Percentiles rank a stretch among this genome's conserved stretches.
phyloP scores from a whole-genome alignment of 768 basidiomycete species.

The Phlebiopsis gigantea region DNA sequence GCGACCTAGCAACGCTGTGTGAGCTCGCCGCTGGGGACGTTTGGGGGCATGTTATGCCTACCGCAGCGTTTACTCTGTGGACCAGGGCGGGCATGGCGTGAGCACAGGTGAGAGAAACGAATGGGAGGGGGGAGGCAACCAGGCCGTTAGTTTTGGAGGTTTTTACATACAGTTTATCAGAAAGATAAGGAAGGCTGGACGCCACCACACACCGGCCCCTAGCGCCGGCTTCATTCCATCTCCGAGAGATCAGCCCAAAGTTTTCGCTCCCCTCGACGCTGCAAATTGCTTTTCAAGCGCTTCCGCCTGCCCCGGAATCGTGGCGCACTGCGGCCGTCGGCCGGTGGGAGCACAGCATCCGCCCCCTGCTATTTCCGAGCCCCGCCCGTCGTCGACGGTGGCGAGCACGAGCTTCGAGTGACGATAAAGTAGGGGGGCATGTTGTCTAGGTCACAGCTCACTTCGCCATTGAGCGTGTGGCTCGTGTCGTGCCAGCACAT shows the following conservation, averaged over 20 bases:
- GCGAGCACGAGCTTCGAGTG: not conserved
- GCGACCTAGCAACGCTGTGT: conserved; percentile 21
- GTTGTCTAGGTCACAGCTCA: not conserved
- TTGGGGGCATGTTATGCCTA: conserved; percentile 2
- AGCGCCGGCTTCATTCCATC: not conserved
- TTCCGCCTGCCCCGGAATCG: not conserved
- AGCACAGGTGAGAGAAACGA: not conserved
- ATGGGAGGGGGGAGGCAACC: no score
- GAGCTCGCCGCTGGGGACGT: not conserved
- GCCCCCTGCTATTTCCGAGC: not conserved
- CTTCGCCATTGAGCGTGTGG: not conserved
- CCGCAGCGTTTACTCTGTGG: conserved; percentile 21
- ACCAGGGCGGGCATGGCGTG: conserved; percentile 18
- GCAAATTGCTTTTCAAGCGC: not conserved
- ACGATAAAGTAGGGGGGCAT: not conserved
- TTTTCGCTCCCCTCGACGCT: not conserved
- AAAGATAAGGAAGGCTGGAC: not conserved
- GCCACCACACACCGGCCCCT: not conserved
- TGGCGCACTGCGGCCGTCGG: not conserved
- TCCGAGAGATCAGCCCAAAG: not conserved
- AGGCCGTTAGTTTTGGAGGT: not conserved
- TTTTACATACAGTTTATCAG: not conserved
- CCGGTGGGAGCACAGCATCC: not conserved
- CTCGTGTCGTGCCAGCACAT: not conserved
- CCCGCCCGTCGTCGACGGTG: not conserved